Base-by-base conservation (phyloP, 2,329 filamentous ascomycete species). In the Arthrobotrys conoides region DNA sequence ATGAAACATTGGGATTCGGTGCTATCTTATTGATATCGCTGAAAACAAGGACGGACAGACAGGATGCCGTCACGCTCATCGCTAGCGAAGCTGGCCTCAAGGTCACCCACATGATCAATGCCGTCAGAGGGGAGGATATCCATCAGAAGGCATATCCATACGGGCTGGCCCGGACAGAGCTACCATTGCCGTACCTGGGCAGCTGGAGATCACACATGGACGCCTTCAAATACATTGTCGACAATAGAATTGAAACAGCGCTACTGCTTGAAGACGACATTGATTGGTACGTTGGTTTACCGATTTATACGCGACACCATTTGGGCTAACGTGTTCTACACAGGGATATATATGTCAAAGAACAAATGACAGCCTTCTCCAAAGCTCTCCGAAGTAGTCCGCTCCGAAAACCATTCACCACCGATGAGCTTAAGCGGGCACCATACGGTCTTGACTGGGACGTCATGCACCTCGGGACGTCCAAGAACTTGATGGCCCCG, bases 391-490 rank as follows among this genome's bases (percentile, higher is more conserved):
- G 76, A 51, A 63, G 5, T 33, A 72, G 48, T 44, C 76, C 76
- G 8, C 65, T 73, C 48, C 73, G 73, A 18, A 72, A 72, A 38
- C 76, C 76, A 4, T 51, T 79, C 10, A 79, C 69, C 16, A 65
- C 68, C 24, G 76, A 79, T 22, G 76, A 79, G 30, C 22, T 69
- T 33, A 73, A 46, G 18, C 69, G 76, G 12, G 69, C 69, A 14
- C 76, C 76, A 0, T 79, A 79, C 20, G 76, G 76, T n/a, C 76
- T 79, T 41, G 76, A 79, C 16, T 79, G 76, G 76, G 76, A 79
- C 38, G 76, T 79, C 16, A 79, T 79, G 57, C 76, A 79, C 46
- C 64, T 79, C 12, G 76, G 76, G 3, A 79, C 76, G 12, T 79
- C 76, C 9, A 68, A 49, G 57, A 79, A 79, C 36, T 27, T 65